These are phyloP conservation scores for Globisporangium barbulae DNA, from an alignment of 352 stramenopile genomes.

Conservation along the genomic window DNA sequence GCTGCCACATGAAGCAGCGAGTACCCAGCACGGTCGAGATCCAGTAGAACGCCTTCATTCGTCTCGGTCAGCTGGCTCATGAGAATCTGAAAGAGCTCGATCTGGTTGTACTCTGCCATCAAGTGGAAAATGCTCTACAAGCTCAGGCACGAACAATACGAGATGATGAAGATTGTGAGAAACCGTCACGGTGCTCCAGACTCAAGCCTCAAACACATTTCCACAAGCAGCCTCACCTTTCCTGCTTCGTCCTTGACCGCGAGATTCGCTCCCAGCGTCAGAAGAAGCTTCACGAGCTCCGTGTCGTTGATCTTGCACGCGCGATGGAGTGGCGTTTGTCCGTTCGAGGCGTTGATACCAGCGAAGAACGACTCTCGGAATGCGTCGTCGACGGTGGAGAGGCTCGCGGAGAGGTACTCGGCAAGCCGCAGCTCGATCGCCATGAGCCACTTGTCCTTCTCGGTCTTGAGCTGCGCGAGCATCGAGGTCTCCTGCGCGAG, in stretches of 20 bases:
- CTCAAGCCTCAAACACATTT: background rate
- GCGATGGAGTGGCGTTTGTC: slow-evolving; percentile 54
- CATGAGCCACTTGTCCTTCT: slow-evolving; percentile 71
- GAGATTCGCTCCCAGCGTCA: slow-evolving; percentile 34
- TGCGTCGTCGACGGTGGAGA: slow-evolving; percentile 22
- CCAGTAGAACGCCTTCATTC: slow-evolving; percentile 23
- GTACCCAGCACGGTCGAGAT: slow-evolving; percentile 31
- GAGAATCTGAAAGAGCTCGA: slow-evolving; percentile 40
- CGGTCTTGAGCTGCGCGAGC: slow-evolving; percentile 47
- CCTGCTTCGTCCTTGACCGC: slow-evolving; percentile 29
- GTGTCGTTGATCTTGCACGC: slow-evolving; percentile 45
- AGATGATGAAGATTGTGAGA: background rate
- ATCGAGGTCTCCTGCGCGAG: slow-evolving; percentile 49
- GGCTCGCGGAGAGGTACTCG: slow-evolving; percentile 34
- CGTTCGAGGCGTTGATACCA: slow-evolving; percentile 34
- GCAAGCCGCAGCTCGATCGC: slow-evolving; percentile 50
- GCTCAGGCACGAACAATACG: background rate
- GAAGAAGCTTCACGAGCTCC: slow-evolving; percentile 37
- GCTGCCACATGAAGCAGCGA: slow-evolving; percentile 52
- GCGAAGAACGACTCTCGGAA: slow-evolving; percentile 32
- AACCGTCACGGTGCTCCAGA: background rate
- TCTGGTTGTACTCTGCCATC: slow-evolving; percentile 34
- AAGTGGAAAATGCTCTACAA: slow-evolving; percentile 44
- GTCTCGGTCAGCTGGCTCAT: slow-evolving; percentile 19
- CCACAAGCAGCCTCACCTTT: slow-evolving; percentile 22